Base-by-base conservation (phyloP, 768 basidiomycete species). In the Cantharellus anzutake region DNA sequence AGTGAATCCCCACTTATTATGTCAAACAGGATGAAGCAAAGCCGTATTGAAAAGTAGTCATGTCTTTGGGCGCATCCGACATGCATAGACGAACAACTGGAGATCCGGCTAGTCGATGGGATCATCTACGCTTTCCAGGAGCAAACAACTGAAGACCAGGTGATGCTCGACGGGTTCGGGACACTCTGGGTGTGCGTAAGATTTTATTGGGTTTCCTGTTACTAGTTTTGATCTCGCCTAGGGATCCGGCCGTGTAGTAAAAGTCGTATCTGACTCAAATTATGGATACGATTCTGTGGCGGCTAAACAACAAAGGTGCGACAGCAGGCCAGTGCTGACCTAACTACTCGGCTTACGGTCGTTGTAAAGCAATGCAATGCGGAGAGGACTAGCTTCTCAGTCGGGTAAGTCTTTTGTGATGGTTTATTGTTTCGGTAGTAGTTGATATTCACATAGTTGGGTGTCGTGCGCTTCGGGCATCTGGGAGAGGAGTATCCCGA, bases 121-220 rank as follows among this genome's bases (percentile, higher is more conserved):
- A 98, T 99, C 73, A 97, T 98, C 71, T 97, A 94, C 69, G 84
- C 96, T 14, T 99, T 99, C 88, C 94, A 98, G 71, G 94, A 98
- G 74, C 96, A 99, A 71, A 97, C 94, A 2, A 88, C 91, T 4
- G 96, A 99, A 70, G 96, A 99, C 67, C 92, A 92, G 68, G 93
- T 98, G 68, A 98, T 99, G 94, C 74, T 99, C 63, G 94, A 99
- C 63, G 94, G 96, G 34, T 98, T 99, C 65, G 93, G 93, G 20
- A 93, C 92, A 92, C 96, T 5, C 81, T 99, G 4, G 80, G 78
- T 72, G 56, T 51, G 73, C 69, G 20, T 44, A 42, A 2, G n/a
- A 35, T 42, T 42, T 40, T n/a, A 37, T 38, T 39, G n/a, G 3
- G 3, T 57, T 41, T 37, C 35, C 2, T 14, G 42, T 40, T 29